Percentiles rank a stretch among this genome's conserved stretches.
phyloP scores from a whole-genome alignment of 768 basidiomycete genomes.

The Chiua virens region DNA sequence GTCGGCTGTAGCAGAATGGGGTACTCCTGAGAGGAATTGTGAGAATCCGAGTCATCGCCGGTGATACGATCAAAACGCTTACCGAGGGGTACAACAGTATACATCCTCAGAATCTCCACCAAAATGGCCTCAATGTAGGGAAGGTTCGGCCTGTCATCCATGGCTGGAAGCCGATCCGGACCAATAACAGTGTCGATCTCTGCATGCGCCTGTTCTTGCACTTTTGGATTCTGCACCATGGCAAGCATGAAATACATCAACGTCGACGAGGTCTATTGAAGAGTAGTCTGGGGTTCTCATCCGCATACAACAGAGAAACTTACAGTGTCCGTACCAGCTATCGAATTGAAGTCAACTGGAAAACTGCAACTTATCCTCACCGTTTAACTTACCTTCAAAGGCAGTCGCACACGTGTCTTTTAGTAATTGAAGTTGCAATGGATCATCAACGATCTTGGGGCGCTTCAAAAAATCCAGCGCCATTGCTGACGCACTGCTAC shows the following conservation, averaged over 20 bases:
- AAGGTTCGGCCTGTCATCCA: conserved; percentile 27
- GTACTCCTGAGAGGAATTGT: conserved; percentile 15
- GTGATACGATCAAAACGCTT: background rate
- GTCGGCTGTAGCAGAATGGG: conserved; percentile 23
- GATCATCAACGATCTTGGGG: no score
- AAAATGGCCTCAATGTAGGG: conserved; percentile 45
- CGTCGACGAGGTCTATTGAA: conserved; percentile 20
- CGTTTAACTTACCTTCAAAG: conserved; percentile 15
- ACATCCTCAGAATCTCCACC: conserved; percentile 35
- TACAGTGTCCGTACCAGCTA: conserved; percentile 24
- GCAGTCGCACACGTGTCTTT: conserved; percentile 14
- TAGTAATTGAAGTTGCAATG: no score
- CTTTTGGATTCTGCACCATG: conserved; percentile 28
- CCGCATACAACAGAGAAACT: background rate
- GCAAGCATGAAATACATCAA: conserved; percentile 28
- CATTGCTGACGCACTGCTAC: no score
- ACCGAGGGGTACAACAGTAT: conserved; percentile 26
- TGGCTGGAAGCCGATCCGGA: conserved; percentile 20
- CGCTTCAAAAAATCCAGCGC: no score
- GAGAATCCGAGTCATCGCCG: background rate
- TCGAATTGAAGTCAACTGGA: background rate
- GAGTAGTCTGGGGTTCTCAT: no score
- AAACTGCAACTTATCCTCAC: background rate
- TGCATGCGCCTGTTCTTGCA: conserved; percentile 24
- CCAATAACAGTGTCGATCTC: conserved; percentile 30